These are phyloP conservation scores for Septoria linicola DNA, from an alignment of 2,329 filamentous ascomycete species.

Conservation along the genomic window DNA sequence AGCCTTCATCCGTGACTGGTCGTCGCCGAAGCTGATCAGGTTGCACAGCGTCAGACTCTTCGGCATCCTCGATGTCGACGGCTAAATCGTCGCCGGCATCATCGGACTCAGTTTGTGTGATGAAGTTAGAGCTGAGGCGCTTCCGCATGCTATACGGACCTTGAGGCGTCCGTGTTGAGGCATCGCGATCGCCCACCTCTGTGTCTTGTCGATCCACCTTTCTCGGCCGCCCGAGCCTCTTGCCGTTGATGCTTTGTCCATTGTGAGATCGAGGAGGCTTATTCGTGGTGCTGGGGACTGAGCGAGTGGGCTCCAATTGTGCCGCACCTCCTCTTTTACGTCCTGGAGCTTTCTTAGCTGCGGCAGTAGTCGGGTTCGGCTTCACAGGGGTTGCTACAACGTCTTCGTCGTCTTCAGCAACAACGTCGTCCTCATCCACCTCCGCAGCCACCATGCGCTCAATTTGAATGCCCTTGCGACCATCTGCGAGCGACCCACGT, in stretches of 20 bases:
- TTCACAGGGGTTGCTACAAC: background rate
- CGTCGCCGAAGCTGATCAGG: background rate
- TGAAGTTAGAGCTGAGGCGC: background rate
- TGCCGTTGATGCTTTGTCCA: constrained; percentile 2
- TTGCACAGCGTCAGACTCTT: no score
- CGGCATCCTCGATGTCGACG: no score
- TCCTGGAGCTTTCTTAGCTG: background rate
- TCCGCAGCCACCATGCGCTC: constrained; percentile 12
- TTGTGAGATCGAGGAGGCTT: background rate
- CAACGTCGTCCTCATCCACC: constrained; percentile 32
- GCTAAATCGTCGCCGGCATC: background rate
- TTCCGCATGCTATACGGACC: constrained; percentile 14
- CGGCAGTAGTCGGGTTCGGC: constrained; percentile 1
- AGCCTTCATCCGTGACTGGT: background rate
- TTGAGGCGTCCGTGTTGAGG: constrained; percentile 1
- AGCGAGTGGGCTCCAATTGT: background rate
- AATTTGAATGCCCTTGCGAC: constrained; percentile 13
- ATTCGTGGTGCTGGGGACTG: background rate
- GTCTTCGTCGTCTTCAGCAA: constrained; percentile 13
- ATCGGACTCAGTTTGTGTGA: background rate
- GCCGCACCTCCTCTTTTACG: background rate
- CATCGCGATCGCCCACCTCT: background rate
- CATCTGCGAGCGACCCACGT: constrained; percentile 43
- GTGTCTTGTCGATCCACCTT: background rate
- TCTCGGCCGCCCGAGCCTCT: constrained; percentile 3